Evolutionary conservation across 176 grass and related monocot genomes (phyloP).

Genomic region (Hordeum marinum): DNA sequence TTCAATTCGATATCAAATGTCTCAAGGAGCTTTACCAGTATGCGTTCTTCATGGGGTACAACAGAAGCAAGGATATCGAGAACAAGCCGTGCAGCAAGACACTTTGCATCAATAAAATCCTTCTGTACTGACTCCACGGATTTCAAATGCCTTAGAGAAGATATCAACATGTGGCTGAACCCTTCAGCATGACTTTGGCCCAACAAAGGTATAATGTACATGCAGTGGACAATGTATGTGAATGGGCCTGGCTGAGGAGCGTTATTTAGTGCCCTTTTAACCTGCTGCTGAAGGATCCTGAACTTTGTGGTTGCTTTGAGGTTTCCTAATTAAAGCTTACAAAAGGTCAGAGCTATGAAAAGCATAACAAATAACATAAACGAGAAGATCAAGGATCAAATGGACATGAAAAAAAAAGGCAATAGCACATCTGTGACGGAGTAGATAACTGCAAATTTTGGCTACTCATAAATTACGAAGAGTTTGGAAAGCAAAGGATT

Average conservation of each 20-base stretch:
- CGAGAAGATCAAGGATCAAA: constrained; percentile 2
- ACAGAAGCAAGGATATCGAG: constrained; percentile 62
- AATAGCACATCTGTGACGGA: neutral
- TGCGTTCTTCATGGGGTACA: constrained; percentile 70
- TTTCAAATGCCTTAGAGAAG: constrained; percentile 72
- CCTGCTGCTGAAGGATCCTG: constrained; percentile 64
- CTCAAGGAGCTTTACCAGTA: constrained; percentile 84
- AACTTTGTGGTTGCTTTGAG: constrained; percentile 85
- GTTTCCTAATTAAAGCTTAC: constrained; percentile 52
- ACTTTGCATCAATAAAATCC: constrained; percentile 81
- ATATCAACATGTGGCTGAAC: constrained; percentile 87
- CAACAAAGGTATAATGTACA: constrained; percentile 80
- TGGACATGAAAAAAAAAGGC: neutral
- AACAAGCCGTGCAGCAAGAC: constrained; percentile 49
- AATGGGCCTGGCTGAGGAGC: constrained; percentile 81
- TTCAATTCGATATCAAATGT: constrained; percentile 69
- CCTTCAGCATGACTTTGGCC: constrained; percentile 70
- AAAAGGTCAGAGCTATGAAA: constrained; percentile 3
- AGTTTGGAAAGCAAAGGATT: constrained; percentile 12
- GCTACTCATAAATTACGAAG: neutral
- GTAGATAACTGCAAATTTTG: neutral
- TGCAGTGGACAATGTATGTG: constrained; percentile 84
- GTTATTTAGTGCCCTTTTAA: constrained; percentile 65
- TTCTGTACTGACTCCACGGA: constrained; percentile 34
- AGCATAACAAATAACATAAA: neutral